Evolutionary conservation across 139 green algal genomes (phyloP).

Genomic region (Chlorella sp.): DNA sequence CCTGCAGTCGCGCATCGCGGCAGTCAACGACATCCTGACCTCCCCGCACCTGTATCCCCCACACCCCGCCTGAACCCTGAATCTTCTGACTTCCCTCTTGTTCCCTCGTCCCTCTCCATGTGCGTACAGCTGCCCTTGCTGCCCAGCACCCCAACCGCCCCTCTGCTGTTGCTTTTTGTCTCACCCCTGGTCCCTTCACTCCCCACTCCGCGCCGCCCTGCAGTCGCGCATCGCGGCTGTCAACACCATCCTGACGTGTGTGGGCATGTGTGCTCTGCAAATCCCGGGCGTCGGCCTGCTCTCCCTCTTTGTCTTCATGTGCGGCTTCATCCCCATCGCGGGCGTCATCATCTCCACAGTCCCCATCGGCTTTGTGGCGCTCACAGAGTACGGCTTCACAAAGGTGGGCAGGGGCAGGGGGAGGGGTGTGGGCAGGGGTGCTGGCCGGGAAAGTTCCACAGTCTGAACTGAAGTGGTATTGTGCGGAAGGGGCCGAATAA

Average conservation of each 20-base stretch:
- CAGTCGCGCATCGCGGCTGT: conserved; percentile 84
- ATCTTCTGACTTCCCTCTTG: no score
- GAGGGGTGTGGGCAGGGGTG: no score
- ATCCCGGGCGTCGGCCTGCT: conserved; percentile 89
- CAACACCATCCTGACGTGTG: conserved; percentile 90
- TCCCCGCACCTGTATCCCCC: no score
- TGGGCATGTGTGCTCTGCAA: conserved; percentile 86
- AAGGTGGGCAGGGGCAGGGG: conserved; percentile 58
- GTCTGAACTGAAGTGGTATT: no score
- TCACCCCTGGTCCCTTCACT: neutral
- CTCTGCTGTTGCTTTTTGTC: neutral
- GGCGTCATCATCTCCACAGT: conserved; percentile 92
- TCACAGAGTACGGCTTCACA: conserved; percentile 93
- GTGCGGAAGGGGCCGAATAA: no score
- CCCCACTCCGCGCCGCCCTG: neutral
- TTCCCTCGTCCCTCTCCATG: no score
- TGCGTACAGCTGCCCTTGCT: no score
- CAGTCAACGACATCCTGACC: no score
- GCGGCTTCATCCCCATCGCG: conserved; percentile 92
- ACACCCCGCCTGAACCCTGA: no score
- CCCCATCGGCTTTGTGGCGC: conserved; percentile 87
- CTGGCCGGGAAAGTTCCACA: no score
- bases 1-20: no score
- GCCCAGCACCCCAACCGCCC: no score
- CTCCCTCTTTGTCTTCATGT: conserved; percentile 94